A percentile compares a stretch with the other conserved stretches of the same genome.
Evolutionary conservation across 768 basidiomycete genomes (phyloP).

Genomic region (Neoboletus brunneissimus): DNA sequence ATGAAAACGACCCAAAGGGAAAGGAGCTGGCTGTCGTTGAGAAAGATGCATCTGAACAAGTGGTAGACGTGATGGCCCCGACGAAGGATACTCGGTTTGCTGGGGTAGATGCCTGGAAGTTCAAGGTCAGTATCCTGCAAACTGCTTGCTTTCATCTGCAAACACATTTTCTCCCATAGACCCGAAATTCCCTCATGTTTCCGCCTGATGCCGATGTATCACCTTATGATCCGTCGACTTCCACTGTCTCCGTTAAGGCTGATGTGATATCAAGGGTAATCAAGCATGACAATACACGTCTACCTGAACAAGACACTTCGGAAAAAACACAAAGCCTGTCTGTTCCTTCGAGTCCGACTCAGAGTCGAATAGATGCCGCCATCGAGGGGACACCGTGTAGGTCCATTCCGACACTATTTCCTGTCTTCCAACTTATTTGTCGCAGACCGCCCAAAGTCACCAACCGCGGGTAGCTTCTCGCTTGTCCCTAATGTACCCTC

Average conservation of each 20-base stretch:
- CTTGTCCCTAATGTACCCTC: constrained; percentile 87
- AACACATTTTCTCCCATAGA: constrained; percentile 41
- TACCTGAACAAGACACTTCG: constrained; percentile 66
- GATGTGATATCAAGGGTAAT: constrained; percentile 60
- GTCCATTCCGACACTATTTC: constrained; percentile 29
- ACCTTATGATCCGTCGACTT: constrained; percentile 57
- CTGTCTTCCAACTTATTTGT: constrained; percentile 8
- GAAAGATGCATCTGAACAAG: constrained; percentile 30
- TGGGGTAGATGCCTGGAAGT: constrained; percentile 78
- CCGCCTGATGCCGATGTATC: constrained; percentile 85
- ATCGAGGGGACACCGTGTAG: constrained; percentile 89
- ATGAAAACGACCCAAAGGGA: constrained; percentile 24
- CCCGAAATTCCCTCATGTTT: constrained; percentile 95
- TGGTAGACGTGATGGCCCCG: constrained; percentile 76
- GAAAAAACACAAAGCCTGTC: constrained; percentile 42
- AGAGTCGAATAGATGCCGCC: constrained; percentile 88
- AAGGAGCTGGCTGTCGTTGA: constrained; percentile 20
- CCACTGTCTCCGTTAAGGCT: constrained; percentile 27
- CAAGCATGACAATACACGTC: constrained; percentile 75
- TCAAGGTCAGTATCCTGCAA: constrained; percentile 51
- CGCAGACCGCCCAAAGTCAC: constrained; percentile 62
- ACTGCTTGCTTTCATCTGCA: background rate
- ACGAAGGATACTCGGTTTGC: constrained; percentile 69
- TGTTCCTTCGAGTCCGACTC: constrained; percentile 83
- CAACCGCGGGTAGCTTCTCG: constrained; percentile 56